These are phyloP conservation scores for Gracilaria domingensis DNA, from an alignment of 23 red algal species.

Conservation along the genomic window DNA sequence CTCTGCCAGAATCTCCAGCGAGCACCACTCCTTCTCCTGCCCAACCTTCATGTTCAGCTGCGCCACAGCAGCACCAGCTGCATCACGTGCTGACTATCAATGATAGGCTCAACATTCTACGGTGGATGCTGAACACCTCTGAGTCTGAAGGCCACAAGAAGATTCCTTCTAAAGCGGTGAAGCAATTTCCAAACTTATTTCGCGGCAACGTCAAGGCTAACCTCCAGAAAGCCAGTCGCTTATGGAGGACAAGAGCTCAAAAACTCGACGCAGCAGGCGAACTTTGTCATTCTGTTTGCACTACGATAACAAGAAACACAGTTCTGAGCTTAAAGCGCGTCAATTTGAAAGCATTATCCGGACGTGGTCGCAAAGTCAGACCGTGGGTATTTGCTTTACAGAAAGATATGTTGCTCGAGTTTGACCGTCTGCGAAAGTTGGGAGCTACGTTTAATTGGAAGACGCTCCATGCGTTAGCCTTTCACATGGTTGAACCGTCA, in stretches of 20 bases:
- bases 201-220: conserved; percentile 7
- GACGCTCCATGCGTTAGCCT: background rate
- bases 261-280: no score
- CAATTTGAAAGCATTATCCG: conserved; percentile 36
- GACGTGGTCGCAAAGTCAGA: background rate
- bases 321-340: background rate
- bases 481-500: background rate
- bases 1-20: no score
- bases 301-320: conserved; percentile 21
- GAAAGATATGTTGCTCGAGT: conserved; percentile 11
- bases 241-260: conserved; percentile 17
- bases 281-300: no score
- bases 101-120: no score
- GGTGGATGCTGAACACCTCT: no score
- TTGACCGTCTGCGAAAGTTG: conserved; percentile 24
- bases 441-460: conserved; percentile 36
- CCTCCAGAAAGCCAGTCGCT: background rate
- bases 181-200: conserved; percentile 9
- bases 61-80: no score
- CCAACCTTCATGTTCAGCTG: no score
- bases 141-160: background rate
- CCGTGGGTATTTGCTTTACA: conserved; percentile 36
- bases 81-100: no score
- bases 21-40: no score
- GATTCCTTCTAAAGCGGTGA: conserved; percentile 14